Evolutionary conservation across 495 filamentous ascomycete species (phyloP).

Genomic region (Aspergillus egyptiacus): DNA sequence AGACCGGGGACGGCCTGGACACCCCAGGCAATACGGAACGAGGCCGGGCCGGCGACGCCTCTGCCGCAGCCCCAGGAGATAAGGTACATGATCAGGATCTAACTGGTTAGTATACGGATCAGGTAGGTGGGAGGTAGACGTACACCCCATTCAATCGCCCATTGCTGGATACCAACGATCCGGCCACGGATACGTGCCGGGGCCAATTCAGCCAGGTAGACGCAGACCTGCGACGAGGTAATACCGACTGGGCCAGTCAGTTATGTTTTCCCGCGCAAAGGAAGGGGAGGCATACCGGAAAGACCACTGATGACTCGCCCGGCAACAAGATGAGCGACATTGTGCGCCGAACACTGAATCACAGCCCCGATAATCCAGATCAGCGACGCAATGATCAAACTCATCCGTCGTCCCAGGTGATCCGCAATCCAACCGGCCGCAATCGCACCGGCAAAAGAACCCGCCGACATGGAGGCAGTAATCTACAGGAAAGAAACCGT

Average conservation of each 20-base stretch:
- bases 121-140: not conserved
- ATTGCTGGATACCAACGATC: slow-evolving; percentile 69
- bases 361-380: slow-evolving; percentile 68
- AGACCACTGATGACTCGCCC: slow-evolving; percentile 69
- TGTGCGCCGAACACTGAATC: slow-evolving; percentile 57
- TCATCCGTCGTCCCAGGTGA: slow-evolving; percentile 55
- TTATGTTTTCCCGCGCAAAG: not conserved
- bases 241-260: slow-evolving; percentile 49
- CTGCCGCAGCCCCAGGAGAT: slow-evolving; percentile 57
- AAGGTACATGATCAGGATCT: slow-evolving; percentile 55
- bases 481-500: too few relatives aligned
- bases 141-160: slow-evolving; percentile 65
- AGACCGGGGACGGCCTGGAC: slow-evolving; percentile 64
- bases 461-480: slow-evolving; percentile 56
- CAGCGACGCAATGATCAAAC: slow-evolving; percentile 59
- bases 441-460: slow-evolving; percentile 59
- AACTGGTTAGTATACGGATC: not conserved
- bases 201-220: slow-evolving; percentile 73
- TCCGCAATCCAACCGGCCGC: slow-evolving; percentile 63
- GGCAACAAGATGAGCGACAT: slow-evolving; percentile 58
- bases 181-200: slow-evolving; percentile 60
- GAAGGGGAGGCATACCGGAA: slow-evolving; percentile 23
- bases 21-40: slow-evolving; percentile 69
- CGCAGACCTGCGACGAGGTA: slow-evolving; percentile 72
- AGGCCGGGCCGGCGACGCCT: slow-evolving; percentile 44